Evolutionary conservation across 352 stramenopile genomes (phyloP).

Genomic region (Phytophthora pini): DNA sequence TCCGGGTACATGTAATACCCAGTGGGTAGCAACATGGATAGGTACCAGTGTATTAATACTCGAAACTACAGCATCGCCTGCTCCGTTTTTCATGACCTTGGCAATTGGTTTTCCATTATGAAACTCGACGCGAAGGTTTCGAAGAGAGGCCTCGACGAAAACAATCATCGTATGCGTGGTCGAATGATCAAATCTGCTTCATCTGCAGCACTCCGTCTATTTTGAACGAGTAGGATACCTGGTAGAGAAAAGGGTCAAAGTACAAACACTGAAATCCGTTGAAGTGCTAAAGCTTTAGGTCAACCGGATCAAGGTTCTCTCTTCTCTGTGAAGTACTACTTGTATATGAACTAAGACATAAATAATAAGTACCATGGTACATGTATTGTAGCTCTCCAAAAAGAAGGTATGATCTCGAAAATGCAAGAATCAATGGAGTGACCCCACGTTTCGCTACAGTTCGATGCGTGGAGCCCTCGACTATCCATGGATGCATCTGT

Average conservation of each 20-base stretch:
- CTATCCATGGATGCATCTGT: slow-evolving; percentile 11
- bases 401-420: not conserved
- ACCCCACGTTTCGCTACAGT: not conserved
- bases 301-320: no score
- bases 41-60: not conserved
- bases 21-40: not conserved
- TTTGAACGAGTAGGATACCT: not conserved
- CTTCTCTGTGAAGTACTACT: not conserved
- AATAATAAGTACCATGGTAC: no score
- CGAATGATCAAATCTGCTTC: slow-evolving; percentile 6
- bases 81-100: not conserved
- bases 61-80: not conserved
- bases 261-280: not conserved
- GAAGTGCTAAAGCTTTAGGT: no score
- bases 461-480: not conserved
- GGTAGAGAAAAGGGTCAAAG: not conserved
- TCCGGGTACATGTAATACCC: not conserved
- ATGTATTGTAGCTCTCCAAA: not conserved
- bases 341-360: not conserved
- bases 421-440: not conserved
- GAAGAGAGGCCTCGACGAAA: not conserved
- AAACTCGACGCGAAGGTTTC: not conserved
- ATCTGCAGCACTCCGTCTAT: slow-evolving; percentile 8
- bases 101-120: not conserved
- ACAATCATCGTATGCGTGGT: slow-evolving; percentile 5